Base-by-base conservation (phyloP, 345 rosid species). In the Arabis alpina region DNA sequence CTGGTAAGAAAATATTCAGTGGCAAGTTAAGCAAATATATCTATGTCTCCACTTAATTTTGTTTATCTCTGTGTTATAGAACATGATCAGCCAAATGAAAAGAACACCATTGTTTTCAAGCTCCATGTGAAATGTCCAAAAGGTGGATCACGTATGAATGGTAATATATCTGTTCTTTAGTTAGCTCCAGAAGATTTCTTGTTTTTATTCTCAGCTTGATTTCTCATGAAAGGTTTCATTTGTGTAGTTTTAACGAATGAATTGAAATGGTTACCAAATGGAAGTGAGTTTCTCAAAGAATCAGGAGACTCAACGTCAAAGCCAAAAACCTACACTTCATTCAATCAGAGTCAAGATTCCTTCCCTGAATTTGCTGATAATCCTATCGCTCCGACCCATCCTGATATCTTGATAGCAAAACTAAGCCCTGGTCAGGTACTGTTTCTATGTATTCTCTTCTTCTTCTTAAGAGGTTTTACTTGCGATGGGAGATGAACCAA, bases 71-170 rank as follows among this genome's bases (percentile, higher is more conserved):
- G 30, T 61, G 27, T 19, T 58, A 64, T 65, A 91, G 99, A 85
- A 70, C 88, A 79, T 51, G 96, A 89, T 76, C 82, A 76, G 41
- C 80, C 93, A 32, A 91, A 88, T 80, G 97, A 91, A 71, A 94
- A 85, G 87, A 94, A 89, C 74, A 91, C 96, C 48, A 83, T 94
- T 62, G 99, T 91, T 61, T 91, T 91, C 79, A 94, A 91, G 68
- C 98, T 94, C 68, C 93, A 91, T 82, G 90, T 63, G 50, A 70
- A 30, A 32, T 94, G 98, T 78, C 49, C 82, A 25, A 64, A 36
- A 48, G 77, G 81, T 4, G 77, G 19, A 52, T 70, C 84, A 6
- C 93, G 97, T 41, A 60, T 71, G 34, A 76, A 82, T 62, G 97
- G 97, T 94, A 68, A 61, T 60, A 32, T 36, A 58, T 56, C 2